phyloP scores from a whole-genome alignment of 2,329 filamentous ascomycete species.

The Fusarium aywerte region DNA sequence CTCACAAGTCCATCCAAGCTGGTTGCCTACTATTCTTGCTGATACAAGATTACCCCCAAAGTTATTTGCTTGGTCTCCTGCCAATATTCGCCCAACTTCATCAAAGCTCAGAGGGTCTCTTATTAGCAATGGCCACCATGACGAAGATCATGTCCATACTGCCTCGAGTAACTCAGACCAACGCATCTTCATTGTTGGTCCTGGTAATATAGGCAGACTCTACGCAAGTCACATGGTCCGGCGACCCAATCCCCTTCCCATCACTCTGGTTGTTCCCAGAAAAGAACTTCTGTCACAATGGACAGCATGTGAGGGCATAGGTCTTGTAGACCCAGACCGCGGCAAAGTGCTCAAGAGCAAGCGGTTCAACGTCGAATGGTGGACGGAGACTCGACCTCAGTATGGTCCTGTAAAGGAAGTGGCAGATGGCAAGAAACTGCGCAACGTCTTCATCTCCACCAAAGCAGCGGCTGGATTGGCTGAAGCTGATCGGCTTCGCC shows the following conservation, averaged over 20 bases:
- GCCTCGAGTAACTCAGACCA: neutral
- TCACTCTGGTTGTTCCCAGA: constrained; percentile 5
- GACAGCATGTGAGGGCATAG: neutral
- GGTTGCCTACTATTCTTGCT: no score
- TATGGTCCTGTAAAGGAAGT: constrained; percentile 14
- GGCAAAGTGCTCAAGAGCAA: constrained; percentile 5
- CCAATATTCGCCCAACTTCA: no score
- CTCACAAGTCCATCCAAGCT: no score
- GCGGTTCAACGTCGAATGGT: constrained; percentile 10
- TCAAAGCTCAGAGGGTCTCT: no score
- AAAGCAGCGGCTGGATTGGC: constrained; percentile 4
- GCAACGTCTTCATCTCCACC: constrained; percentile 12
- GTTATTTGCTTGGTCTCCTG: no score
- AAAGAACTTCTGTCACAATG: constrained; percentile 8
- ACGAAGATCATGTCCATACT: no score
- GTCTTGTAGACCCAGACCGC: neutral
- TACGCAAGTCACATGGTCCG: constrained; percentile 16
- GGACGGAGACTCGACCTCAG: constrained; percentile 4
- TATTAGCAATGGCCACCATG: no score
- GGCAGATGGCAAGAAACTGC: constrained; percentile 3
- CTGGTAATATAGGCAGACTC: constrained; percentile 7
- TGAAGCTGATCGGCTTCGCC: constrained; percentile 8
- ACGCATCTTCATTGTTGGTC: constrained; percentile 6
- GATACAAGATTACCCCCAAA: no score
- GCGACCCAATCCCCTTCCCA: neutral